Conservation (phyloP, 768 basidiomycete genomes). For the Rhodocollybia butyracea region DNA sequence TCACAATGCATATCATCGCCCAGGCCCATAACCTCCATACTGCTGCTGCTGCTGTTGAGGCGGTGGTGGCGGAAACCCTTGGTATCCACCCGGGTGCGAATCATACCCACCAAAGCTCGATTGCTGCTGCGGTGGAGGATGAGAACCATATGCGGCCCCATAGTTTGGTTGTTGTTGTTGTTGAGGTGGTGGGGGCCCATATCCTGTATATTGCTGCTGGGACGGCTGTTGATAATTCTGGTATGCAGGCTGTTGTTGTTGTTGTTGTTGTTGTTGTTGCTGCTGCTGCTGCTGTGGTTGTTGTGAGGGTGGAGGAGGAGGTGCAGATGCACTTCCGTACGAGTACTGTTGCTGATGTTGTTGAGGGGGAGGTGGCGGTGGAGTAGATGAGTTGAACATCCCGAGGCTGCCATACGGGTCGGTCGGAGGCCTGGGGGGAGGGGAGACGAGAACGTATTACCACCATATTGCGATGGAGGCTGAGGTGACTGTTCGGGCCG, state of each 20-base stretch:
- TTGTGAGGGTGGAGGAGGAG: conserved; percentile 11
- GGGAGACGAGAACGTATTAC: conserved; percentile 9
- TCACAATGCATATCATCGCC: not conserved
- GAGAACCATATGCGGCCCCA: no score
- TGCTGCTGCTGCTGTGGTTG: conserved; percentile 15
- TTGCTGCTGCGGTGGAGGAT: no score
- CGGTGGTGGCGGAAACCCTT: conserved; percentile 24
- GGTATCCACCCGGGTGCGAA: no score
- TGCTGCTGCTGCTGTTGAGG: conserved; percentile 14
- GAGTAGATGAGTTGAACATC: conserved; percentile 15
- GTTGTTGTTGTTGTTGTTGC: no score
- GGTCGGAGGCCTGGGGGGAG: conserved; percentile 16
- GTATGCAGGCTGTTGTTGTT: conserved; percentile 11
- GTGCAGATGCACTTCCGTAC: not conserved
- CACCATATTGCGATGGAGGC: not conserved
- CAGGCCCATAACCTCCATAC: not conserved
- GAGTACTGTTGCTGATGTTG: conserved; percentile 7
- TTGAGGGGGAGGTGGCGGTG: conserved; percentile 9
- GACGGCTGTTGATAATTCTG: conserved; percentile 14
- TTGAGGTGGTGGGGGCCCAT: conserved; percentile 16
- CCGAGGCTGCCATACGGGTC: conserved; percentile 35
- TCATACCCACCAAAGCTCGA: no score
- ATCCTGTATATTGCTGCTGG: not conserved
- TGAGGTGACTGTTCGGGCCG: conserved; percentile 11
- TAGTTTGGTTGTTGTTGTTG: no score